These are phyloP conservation scores for Suillus discolor DNA, from an alignment of 768 basidiomycete species.

Conservation along the genomic window DNA sequence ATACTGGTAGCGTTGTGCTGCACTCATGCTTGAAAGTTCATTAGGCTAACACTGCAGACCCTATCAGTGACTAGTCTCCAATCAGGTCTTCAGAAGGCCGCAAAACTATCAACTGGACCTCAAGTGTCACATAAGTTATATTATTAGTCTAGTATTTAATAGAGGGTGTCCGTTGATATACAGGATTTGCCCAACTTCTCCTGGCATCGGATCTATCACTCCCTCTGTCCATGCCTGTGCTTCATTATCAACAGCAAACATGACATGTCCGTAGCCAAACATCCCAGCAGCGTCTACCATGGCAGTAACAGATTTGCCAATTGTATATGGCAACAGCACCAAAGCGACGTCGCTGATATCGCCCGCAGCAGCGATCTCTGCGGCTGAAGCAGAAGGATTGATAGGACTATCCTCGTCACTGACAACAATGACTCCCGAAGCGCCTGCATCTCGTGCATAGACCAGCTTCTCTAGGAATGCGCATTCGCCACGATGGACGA, in stretches of 20 bases:
- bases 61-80: not conserved
- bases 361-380: slow-evolving; percentile 60
- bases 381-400: slow-evolving; percentile 64
- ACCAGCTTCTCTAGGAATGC: slow-evolving; percentile 86
- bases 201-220: slow-evolving; percentile 25
- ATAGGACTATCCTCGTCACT: slow-evolving; percentile 60
- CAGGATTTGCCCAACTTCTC: slow-evolving; percentile 52
- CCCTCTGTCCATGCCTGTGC: slow-evolving; percentile 20
- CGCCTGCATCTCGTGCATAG: slow-evolving; percentile 66
- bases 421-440: slow-evolving; percentile 78
- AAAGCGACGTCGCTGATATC: slow-evolving; percentile 60
- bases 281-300: slow-evolving; percentile 57
- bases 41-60: not conserved
- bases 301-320: slow-evolving; percentile 53
- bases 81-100: not conserved
- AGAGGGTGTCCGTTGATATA: slow-evolving; percentile 79
- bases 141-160: slow-evolving; percentile 71
- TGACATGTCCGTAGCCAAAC: slow-evolving; percentile 48
- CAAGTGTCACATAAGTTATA: slow-evolving; percentile 40
- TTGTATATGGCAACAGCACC: slow-evolving; percentile 55
- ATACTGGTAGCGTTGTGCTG: not conserved
- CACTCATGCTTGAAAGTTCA: not conserved
- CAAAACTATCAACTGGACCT: not conserved
- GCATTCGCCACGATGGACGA: slow-evolving; percentile 80
- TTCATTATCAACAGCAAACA: slow-evolving; percentile 52